A percentile compares a stretch with the other conserved stretches of the same genome.
phyloP scores from a whole-genome alignment of 129 eudicot species.

The Flaveria linearis region DNA sequence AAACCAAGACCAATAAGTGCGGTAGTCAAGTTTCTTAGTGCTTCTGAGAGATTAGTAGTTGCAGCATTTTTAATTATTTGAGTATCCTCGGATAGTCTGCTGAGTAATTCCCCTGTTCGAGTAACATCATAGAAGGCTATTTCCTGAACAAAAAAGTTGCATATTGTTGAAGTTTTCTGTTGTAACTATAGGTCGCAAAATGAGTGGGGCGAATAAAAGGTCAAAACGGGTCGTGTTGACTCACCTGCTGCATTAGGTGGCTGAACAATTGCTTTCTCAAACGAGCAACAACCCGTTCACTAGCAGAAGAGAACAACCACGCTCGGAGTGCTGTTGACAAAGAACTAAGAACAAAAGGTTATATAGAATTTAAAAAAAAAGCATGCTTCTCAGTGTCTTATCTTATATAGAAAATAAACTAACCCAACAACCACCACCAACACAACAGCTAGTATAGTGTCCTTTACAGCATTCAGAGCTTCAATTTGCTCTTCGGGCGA shows the following conservation, averaged over 20 bases:
- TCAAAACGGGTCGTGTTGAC: conserved; percentile 14
- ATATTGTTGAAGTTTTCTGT: neutral
- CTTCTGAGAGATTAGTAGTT: conserved; percentile 64
- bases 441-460: conserved; percentile 45
- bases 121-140: conserved; percentile 69
- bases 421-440: conserved; percentile 51
- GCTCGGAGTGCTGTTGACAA: conserved; percentile 49
- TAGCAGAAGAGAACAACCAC: conserved; percentile 53
- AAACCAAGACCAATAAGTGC: conserved; percentile 74
- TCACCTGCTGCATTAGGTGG: conserved; percentile 55
- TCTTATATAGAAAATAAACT: conserved; percentile 16
- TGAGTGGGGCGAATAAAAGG: neutral
- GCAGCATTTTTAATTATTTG: conserved; percentile 72
- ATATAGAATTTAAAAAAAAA: neutral
- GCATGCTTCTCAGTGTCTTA: neutral
- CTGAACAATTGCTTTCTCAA: conserved; percentile 51
- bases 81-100: conserved; percentile 65
- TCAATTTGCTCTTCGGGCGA: conserved; percentile 52
- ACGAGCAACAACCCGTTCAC: conserved; percentile 59
- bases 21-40: conserved; percentile 54
- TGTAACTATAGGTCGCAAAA: neutral
- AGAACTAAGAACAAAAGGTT: conserved; percentile 45
- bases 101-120: conserved; percentile 61
- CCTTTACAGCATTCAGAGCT: conserved; percentile 47
- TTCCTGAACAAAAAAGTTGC: conserved; percentile 40